Evolutionary conservation across 1,284 basidiomycete genomes (phyloP), one percentile per base, ranked within the genome.

Genomic region (Sporisorium iseilematis-ciliati): DNA sequence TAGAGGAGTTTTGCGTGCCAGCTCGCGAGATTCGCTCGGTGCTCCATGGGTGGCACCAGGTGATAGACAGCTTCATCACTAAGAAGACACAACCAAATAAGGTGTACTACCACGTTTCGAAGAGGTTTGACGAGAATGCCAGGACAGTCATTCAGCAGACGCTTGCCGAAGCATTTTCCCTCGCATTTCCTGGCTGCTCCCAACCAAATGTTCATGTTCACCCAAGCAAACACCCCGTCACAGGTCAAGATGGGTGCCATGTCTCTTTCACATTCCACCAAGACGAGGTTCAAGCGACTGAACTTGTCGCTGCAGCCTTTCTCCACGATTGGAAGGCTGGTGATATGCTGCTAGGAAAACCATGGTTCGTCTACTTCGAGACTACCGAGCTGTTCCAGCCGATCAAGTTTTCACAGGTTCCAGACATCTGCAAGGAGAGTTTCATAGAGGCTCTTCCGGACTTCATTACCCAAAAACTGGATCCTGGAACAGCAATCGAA

Each of bases 291-390:
- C n/a, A n/a, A n/a, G 45, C 46, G 3, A 42, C 14, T 16, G 38
- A 62, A 0, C 50, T 62, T 3, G 46, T 55, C 1, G n/a, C 29
- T 7, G 45, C 29, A 4, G 60, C 53, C 5, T 18, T 21, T 5
- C 0, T 33, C 4, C 26, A 45, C 18, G 14, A 20, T 1, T 62
- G 60, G 60, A 21, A 33, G 4, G 52, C 35, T 3, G 45, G 6
- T 3, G 20, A 20, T 3, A n/a, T 14, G 8, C 11, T 10, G 1
- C 23, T 62, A 7, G 60, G 60, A 18, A n/a, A 12, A 2, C 60
- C 60, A 6, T 62, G 60, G 52, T 35, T 50, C 12, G 20, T 42
- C 3, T 46, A 38, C 35, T 26, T 62, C 14, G 21, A 55, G 41
- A 55, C 46, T 0, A 7, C 18, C 31, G 53, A 62, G 14, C 20